These are phyloP conservation scores for Symbiodinium natans DNA, from an alignment of 73 alveolate species.

Conservation along the genomic window DNA sequence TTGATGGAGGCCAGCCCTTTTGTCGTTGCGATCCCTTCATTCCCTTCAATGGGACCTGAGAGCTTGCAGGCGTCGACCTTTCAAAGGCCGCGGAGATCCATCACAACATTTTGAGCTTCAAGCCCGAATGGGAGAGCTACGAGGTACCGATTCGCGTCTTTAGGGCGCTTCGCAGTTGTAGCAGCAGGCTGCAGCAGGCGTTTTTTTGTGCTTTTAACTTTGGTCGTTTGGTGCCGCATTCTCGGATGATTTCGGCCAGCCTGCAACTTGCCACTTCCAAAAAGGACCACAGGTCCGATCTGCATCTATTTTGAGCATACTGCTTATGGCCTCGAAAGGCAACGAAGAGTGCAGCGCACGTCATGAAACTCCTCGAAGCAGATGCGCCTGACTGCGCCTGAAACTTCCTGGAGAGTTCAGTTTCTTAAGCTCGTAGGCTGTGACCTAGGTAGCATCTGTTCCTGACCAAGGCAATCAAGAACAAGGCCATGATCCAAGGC, in stretches of 20 bases:
- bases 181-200: too few species aligned
- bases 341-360: conserved; percentile 49
- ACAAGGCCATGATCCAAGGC: conserved; percentile 90
- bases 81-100: conserved; percentile 88
- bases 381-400: conserved; percentile 63
- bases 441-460: too few species aligned
- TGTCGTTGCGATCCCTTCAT: background rate
- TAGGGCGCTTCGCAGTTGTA: too few species aligned
- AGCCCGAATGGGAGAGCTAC: conserved; percentile 87
- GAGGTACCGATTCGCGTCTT: conserved; percentile 34
- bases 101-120: conserved; percentile 83
- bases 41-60: background rate
- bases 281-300: background rate
- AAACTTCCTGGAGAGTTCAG: too few species aligned
- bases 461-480: conserved; percentile 69
- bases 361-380: conserved; percentile 71
- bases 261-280: background rate
- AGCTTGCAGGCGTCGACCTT: conserved; percentile 43
- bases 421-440: too few species aligned
- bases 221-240: too few species aligned
- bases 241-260: background rate
- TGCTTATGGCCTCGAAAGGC: conserved; percentile 23
- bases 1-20: conserved; percentile 39
- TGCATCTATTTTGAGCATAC: background rate
- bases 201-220: too few species aligned